Evolutionary conservation across 140 eudicot genomes (phyloP), one percentile per base, ranked within the genome.

Genomic region (Stevia rebaudiana): DNA sequence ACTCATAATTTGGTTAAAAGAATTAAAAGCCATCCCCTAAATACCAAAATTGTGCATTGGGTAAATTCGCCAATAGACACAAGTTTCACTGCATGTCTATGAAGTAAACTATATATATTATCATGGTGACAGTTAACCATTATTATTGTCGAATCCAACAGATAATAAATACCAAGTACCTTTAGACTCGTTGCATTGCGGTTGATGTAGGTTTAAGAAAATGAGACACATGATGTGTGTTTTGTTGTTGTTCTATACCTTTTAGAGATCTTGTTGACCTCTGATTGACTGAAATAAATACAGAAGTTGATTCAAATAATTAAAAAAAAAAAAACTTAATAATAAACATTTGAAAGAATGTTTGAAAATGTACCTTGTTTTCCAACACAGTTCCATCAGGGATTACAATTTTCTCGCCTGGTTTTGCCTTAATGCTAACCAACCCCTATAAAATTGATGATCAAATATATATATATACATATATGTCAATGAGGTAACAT

Each of bases 381-480:
- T 76, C 86, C 54, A 90, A 58, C 56, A 83, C 84, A 33, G 79
- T 63, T 55, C 83, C 89, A 71, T 86, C 95, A 36, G 95, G 97
- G 23, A 86, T 79, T 68, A 74, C 84, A 40, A 83, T 70, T 72
- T 77, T 86, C 76, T 57, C 53, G 2, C 78, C 80, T 4, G 79
- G 78, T 78, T 44, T 74, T 35, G 94, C 94, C 44, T 41, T 48
- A 64, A 86, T 83, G 25, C 30, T 69, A 33, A 89, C 95, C 4
- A 63, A 55, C 10, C 97, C 97, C 97, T 89, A 21, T 12, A 31
- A 39, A 15, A 15, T 22, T 39, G n/a, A 48, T 13, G 52, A 58
- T 2, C 1, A 51, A 5, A 63, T 35, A 11, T 1, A 19, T 19
- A 22, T 22, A 0, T 23, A 3, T 23, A 9, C 21, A 50, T 13